Conservation (phyloP, 106 monocot genomes). For the Acorus gramineus region DNA sequence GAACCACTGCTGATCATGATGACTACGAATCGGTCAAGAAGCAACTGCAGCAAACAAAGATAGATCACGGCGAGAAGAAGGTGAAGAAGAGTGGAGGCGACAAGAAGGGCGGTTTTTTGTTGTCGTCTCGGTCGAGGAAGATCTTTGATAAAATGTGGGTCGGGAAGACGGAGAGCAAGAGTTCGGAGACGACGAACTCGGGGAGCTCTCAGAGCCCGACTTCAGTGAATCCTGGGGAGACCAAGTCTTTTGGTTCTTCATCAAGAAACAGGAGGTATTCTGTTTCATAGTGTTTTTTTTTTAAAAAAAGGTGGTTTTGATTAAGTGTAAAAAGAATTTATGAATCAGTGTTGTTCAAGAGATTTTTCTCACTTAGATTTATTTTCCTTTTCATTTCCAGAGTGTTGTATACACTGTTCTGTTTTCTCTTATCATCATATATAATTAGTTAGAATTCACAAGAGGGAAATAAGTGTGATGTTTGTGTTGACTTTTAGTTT, state of each 20-base stretch:
- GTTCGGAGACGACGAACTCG: constrained; percentile 39
- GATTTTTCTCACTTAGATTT: no score
- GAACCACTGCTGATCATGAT: constrained; percentile 2
- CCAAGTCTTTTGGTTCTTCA: constrained; percentile 46
- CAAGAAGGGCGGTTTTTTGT: constrained; percentile 17
- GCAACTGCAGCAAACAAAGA: constrained; percentile 24
- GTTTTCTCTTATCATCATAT: no score
- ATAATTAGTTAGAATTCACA: no score
- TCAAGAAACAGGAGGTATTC: constrained; percentile 63
- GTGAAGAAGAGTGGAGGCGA: constrained; percentile 7
- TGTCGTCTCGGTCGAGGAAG: constrained; percentile 61
- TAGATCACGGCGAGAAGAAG: constrained; percentile 14
- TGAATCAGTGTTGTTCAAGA: no score
- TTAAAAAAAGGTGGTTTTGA: no score
- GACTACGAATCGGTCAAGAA: constrained; percentile 21
- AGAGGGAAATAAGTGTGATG: no score
- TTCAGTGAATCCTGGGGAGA: constrained; percentile 32
- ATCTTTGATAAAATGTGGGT: constrained; percentile 76
- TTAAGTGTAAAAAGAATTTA: no score
- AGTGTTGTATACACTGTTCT: no score
- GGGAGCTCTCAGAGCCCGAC: constrained; percentile 74
- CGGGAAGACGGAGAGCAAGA: constrained; percentile 32
- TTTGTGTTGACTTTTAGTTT: no score
- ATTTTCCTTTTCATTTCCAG: no score
- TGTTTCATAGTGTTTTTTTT: constrained; percentile 35